Base-by-base conservation (phyloP, 306 rosid species). In the Quercus mongolica region DNA sequence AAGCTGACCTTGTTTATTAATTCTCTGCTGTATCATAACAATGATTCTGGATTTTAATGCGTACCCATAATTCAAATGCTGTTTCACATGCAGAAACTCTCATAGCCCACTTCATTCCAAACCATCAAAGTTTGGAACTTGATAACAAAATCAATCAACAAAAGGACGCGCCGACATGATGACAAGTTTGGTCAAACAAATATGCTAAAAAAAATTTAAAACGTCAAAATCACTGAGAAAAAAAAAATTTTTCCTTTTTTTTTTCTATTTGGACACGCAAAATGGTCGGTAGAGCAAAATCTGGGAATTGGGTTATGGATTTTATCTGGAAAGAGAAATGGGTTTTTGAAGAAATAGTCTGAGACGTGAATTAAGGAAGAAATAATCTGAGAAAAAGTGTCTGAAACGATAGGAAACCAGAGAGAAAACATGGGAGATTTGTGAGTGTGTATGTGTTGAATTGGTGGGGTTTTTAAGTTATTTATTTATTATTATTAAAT, bases 1-100 rank as follows among this genome's bases (percentile, higher is more conserved):
- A 73, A 54, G 74, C 82, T 61, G 33, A 90, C 90, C 92, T 87
- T 88, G 58, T 82, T 74, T 26, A 79, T 76, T 69, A 84, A 85
- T 76, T 84, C 71, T 76, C 62, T 58, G 70, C 78, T 58, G 70
- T 74, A 81, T 80, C 80, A 81, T 64, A 62, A 51, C 64, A 58
- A 49, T 33, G 59, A 75, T 81, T 79, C n/a, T 58, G 85, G 88
- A 69, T 74, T 80, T 82, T 65, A 51, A 58, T 51, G 73, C 31
- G 76, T 31, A 80, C 73, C 80, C 87, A 82, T 58, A 30, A 87
- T 76, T 87, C 81, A 82, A 80, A 70, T 74, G 41, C 86, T 81
- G 80, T 80, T 71, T 63, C 70, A 54, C 84, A 84, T 77, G 85
- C 65, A 86, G 68, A 77, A 74, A 84, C 80, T 82, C 30, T 81